Conservation (phyloP, 73 alveolate genomes). For the Paramecium primaurelia region DNA sequence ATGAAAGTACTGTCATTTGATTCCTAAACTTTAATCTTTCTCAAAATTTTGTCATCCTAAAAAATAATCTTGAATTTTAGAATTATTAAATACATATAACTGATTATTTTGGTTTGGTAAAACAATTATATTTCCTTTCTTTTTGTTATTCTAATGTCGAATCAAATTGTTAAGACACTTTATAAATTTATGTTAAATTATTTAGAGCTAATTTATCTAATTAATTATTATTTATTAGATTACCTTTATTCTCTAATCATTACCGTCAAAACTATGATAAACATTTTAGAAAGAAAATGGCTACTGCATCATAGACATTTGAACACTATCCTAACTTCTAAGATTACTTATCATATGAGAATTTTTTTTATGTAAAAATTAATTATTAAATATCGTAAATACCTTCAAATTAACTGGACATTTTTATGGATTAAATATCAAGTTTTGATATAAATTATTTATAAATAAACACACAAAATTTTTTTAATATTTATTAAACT, state of each 20-base stretch:
- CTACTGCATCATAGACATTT: background rate
- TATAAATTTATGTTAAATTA: background rate
- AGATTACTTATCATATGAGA: background rate
- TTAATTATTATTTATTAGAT: background rate
- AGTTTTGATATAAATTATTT: background rate
- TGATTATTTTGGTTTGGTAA: background rate
- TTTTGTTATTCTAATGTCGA: background rate
- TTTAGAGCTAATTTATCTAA: background rate
- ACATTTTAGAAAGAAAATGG: background rate
- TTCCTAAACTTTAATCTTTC: background rate
- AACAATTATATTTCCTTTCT: background rate
- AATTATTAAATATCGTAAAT: background rate
- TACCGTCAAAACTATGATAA: constrained; percentile 15
- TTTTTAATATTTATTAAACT: background rate
- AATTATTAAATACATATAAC: background rate
- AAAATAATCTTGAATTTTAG: background rate
- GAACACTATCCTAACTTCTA: constrained; percentile 2
- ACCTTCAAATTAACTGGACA: background rate
- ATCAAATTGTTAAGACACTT: background rate
- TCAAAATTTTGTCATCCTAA: background rate
- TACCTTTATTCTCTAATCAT: background rate
- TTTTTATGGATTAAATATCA: background rate
- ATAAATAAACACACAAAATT: background rate
- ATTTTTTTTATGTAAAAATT: background rate
- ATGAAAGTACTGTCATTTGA: constrained; percentile 32